Base-by-base conservation (phyloP, 768 basidiomycete species). In the Rhizopogon sp. region DNA sequence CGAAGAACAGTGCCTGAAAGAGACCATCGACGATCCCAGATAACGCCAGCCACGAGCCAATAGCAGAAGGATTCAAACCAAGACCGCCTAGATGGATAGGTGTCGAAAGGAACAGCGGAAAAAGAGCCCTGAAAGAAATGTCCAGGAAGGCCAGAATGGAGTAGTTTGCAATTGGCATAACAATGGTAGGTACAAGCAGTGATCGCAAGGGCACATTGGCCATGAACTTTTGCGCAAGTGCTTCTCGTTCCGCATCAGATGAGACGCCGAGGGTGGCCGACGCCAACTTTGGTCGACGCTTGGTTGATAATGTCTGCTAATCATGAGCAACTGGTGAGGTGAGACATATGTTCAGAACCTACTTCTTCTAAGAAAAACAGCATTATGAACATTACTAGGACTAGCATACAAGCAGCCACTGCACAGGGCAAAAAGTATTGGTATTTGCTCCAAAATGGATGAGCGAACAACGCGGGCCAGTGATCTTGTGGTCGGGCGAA, bases 401-500 rank as follows among this genome's bases (percentile, higher is more conserved):
- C 25, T n/a, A 59, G 55, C 17, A 62, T 45, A 33, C 41, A 54
- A 4, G 60, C 61, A 0, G 68, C 59, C 16, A 67, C 31, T 3
- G 64, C 16, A 41, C 68, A 70, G 9, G 73, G 72, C 20, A 74
- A 64, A 54, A 74, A 72, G 51, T 74, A 74, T 0, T 71, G 72
- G 40, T 73, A 65, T 3, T 58, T 53, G 17, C 56, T 56, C 72
- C 73, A 73, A 56, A 74, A 74, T 52, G 57, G 60, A 39, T 69
- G 72, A 33, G 67, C 60, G 60, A 86, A 84, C 2, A 76, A 50
- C 5, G 56, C 17, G 1, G 83, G 82, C 64, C 79, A 84, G 20
- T 66, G 77, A 31, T 83, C 79, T 39, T 78, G 77, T 28, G 84
- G 84, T 58, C 72, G 76, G 51, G 75, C 73, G 43, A 85, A 72